Conservation (phyloP, 805 yeast species). For the Metschnikowia dekortorum region DNA sequence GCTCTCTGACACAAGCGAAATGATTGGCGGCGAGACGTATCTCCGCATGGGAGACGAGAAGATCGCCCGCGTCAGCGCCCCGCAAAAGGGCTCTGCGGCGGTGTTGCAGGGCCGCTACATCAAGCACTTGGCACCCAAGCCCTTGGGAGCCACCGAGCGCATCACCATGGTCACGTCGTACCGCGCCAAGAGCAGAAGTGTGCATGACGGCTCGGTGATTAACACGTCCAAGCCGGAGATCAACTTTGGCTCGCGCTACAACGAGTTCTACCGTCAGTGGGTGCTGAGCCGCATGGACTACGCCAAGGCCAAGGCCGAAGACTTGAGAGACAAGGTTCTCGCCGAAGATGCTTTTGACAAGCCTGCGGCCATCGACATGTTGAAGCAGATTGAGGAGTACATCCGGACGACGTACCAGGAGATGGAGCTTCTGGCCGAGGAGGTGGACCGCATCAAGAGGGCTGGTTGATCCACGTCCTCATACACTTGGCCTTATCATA, state of each 20-base stretch:
- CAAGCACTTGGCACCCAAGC: slow-evolving; percentile 21
- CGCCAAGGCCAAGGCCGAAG: slow-evolving; percentile 22
- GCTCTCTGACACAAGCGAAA: slow-evolving; percentile 53
- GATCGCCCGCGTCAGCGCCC: slow-evolving; percentile 16
- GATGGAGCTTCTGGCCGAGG: slow-evolving; percentile 15
- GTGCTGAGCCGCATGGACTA: slow-evolving; percentile 26
- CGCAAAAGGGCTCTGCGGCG: slow-evolving; percentile 16
- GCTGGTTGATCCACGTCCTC: slow-evolving; percentile 3
- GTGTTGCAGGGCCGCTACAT: slow-evolving; percentile 20
- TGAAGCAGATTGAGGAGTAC: slow-evolving; percentile 14
- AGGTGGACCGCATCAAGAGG: slow-evolving; percentile 9
- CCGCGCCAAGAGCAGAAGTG: slow-evolving; percentile 28
- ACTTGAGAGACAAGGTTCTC: slow-evolving; percentile 15
- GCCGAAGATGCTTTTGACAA: slow-evolving; percentile 24
- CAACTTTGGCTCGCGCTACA: slow-evolving; percentile 31
- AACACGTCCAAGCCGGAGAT: slow-evolving; percentile 37
- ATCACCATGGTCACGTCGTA: slow-evolving; percentile 42
- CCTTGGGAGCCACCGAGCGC: slow-evolving; percentile 33
- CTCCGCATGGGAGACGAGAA: slow-evolving; percentile 40
- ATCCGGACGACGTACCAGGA: slow-evolving; percentile 14
- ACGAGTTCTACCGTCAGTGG: slow-evolving; percentile 38
- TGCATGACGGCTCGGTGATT: slow-evolving; percentile 30
- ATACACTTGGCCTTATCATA: no score
- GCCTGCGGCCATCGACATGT: slow-evolving; percentile 16
- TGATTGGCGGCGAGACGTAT: slow-evolving; percentile 61